Conservation (phyloP, 495 filamentous ascomycete genomes). For the Xylaria acuta region DNA sequence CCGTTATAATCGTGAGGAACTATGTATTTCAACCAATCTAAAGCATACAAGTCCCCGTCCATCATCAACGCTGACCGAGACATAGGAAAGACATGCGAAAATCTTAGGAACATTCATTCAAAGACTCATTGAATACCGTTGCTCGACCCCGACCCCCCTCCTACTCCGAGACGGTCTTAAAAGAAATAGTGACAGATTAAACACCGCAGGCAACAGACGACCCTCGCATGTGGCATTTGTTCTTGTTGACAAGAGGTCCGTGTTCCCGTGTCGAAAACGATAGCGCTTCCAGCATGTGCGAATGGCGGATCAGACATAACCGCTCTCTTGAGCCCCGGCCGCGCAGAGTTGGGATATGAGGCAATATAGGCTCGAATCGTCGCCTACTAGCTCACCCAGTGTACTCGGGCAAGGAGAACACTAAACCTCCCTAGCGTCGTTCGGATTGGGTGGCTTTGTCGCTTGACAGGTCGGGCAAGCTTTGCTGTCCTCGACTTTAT, state of each 20-base stretch:
- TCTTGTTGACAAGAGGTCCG: neutral
- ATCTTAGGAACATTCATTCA: neutral
- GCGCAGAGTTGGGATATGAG: no score
- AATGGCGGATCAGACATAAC: neutral
- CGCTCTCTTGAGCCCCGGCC: neutral
- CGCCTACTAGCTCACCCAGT: neutral
- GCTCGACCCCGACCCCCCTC: neutral
- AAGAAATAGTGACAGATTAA: neutral
- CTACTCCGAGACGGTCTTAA: neutral
- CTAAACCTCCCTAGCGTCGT: neutral
- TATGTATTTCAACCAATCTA: neutral
- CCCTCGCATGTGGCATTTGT: neutral
- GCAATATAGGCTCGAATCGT: neutral
- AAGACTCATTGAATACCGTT: neutral
- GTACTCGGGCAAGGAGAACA: neutral
- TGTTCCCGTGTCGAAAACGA: neutral
- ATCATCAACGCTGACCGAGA: neutral
- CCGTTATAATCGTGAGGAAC: neutral
- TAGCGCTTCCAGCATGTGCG: neutral
- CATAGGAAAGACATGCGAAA: neutral
- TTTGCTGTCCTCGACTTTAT: neutral
- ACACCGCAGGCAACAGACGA: neutral
- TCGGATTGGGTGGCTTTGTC: neutral
- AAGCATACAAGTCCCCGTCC: neutral
- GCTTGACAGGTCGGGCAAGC: neutral